These are phyloP conservation scores for Suhomyces xylopsoci DNA, from an alignment of 805 yeast species.

Conservation along the genomic window DNA sequence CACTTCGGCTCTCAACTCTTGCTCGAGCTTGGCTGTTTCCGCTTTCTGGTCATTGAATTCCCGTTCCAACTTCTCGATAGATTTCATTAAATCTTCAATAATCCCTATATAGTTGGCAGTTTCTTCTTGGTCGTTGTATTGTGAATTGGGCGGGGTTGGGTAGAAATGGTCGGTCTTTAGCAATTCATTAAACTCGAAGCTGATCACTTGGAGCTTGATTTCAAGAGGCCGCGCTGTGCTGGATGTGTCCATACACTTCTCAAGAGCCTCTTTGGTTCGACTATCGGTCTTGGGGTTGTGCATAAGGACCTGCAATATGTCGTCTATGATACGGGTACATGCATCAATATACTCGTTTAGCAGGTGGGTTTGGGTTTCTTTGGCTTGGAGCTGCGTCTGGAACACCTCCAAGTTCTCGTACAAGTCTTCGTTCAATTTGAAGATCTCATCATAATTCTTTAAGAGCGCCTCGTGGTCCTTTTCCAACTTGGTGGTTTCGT, in stretches of 20 bases:
- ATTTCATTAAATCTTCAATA: constrained; percentile 16
- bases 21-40: constrained; percentile 18
- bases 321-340: constrained; percentile 16
- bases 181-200: constrained; percentile 16
- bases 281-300: constrained; percentile 16
- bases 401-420: constrained; percentile 34
- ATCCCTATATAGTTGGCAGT: constrained; percentile 12
- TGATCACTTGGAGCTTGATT: constrained; percentile 21
- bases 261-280: constrained; percentile 15
- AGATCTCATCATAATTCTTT: constrained; percentile 32
- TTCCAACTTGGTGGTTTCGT: constrained; percentile 12
- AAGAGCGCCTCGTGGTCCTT: constrained; percentile 18
- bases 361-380: constrained; percentile 19
- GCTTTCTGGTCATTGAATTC: constrained; percentile 20
- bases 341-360: constrained; percentile 12
- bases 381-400: constrained; percentile 28
- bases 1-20: constrained; percentile 20
- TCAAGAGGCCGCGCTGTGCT: constrained; percentile 17
- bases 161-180: constrained; percentile 2
- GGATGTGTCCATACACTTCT: constrained; percentile 12
- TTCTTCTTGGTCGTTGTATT: constrained; percentile 3
- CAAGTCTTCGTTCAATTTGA: constrained; percentile 36
- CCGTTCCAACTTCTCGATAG: constrained; percentile 20
- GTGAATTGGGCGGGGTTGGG: constrained; percentile 15
- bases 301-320: constrained; percentile 17